Conservation (phyloP, 305 asterid species). For the Fraxinus sp. region DNA sequence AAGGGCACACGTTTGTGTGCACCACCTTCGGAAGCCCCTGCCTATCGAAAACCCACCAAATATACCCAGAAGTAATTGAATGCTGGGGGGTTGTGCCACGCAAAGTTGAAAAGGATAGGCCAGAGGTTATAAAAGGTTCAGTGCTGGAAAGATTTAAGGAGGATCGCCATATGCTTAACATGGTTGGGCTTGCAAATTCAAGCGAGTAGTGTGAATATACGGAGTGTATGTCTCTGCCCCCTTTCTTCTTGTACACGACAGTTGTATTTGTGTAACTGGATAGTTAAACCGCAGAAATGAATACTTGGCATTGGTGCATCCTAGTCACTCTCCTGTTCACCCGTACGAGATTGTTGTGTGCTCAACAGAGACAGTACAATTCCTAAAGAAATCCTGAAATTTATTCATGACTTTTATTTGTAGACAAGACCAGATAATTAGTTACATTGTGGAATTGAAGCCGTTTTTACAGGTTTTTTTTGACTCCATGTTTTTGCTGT, state of each 20-base stretch:
- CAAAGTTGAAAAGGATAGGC: slow-evolving; percentile 37
- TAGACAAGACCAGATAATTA: not conserved
- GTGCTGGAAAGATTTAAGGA: slow-evolving; percentile 84
- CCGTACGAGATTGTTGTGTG: not conserved
- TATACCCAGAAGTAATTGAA: slow-evolving; percentile 70
- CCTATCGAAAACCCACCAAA: slow-evolving; percentile 45
- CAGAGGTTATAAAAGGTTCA: slow-evolving; percentile 50
- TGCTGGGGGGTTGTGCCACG: slow-evolving; percentile 68
- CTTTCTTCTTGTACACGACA: not conserved
- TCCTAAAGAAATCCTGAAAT: not conserved
- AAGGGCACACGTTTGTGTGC: slow-evolving; percentile 72
- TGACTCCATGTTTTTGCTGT: not conserved
- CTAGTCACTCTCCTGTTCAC: not conserved
- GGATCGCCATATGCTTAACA: slow-evolving; percentile 82
- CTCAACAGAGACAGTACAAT: not conserved
- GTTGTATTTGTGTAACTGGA: not conserved
- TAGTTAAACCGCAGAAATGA: not conserved
- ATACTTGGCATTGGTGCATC: not conserved
- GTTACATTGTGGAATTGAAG: not conserved
- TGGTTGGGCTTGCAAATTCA: slow-evolving; percentile 91
- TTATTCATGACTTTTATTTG: not conserved
- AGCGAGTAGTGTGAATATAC: slow-evolving; percentile 40
- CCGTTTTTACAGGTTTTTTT: not conserved
- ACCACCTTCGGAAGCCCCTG: slow-evolving; percentile 81
- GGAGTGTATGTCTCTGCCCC: not conserved